Conservation (phyloP, 208 protist genomes). For the Leishmania major region DNA sequence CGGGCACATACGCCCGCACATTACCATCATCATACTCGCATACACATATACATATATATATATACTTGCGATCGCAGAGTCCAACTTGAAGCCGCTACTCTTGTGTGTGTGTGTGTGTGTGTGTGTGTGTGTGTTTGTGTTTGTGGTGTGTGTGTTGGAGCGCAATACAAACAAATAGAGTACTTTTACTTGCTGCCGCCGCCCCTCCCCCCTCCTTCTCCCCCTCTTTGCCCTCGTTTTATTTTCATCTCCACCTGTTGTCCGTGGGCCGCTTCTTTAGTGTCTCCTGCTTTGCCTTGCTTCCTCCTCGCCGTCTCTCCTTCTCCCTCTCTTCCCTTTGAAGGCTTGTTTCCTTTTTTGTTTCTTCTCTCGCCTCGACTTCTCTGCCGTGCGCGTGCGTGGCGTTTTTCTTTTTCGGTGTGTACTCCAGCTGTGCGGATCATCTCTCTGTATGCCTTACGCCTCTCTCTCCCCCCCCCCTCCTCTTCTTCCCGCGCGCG, state of each 20-base stretch:
- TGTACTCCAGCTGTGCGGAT: neutral
- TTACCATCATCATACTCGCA: neutral
- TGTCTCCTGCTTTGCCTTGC: slow-evolving; percentile 16
- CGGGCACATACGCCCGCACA: neutral
- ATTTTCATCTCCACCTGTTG: neutral
- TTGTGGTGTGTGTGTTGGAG: neutral
- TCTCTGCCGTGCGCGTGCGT: neutral
- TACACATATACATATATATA: neutral
- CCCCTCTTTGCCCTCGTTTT: neutral
- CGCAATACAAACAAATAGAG: neutral
- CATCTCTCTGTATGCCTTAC: neutral
- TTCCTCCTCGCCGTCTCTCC: slow-evolving; percentile 15
- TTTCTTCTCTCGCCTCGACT: neutral
- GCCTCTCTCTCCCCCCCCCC: neutral
- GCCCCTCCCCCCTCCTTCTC: neutral
- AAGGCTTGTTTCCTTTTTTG: neutral
- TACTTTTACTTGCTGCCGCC: neutral
- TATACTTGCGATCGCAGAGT: neutral
- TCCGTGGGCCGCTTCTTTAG: neutral
- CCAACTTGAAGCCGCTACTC: neutral
- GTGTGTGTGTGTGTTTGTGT: neutral
- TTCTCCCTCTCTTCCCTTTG: neutral
- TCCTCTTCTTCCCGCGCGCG: neutral
- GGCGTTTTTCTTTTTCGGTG: slow-evolving; percentile 8
- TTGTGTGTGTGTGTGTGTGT: neutral